Base-by-base conservation (phyloP, 75 land plant genomes). In the Isoetes taiwanensis region DNA sequence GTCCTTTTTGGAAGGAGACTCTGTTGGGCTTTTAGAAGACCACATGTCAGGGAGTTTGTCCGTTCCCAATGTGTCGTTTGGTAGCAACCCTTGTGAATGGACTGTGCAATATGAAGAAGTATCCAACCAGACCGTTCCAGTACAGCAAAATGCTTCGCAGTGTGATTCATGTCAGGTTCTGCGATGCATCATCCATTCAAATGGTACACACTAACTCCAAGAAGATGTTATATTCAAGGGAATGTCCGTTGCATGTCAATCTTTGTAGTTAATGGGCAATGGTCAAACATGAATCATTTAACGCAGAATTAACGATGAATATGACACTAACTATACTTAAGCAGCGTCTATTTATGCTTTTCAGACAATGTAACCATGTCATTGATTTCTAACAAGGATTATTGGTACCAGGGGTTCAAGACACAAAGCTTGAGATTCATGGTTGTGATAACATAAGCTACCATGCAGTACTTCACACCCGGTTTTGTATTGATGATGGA, bases 341-440 rank as follows among this genome's bases (percentile, higher is more conserved):
- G 42, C 24, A 58, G 61, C 26, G 52, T 26, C 28, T 21, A 30
- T 0, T 21, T 17, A 8, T 37, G 19, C 27, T 17, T 8, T 52
- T 19, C 4, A 28, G 6, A 52, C 30, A 21, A 19, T 1, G 2
- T 5, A 55, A 9, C 30, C 4, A 3, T 19, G 14, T 32, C 16
- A 2, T 23, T 25, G 3, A 12, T 28, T 11, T 52, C 35, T 64
- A 35, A 35, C 17, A 64, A 20, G 65, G 21, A 9, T 28, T 60
- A 20, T 65, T 16, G 19, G 14, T 52, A 23, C 34, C 48, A 67
- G 83, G 83, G 19, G 56, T 74, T 58, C 75, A 55, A 58, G 66
- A 54, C 54, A 75, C 69, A 66, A 80, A 74, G 65, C 81, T 84
- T 52, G 80, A 77, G 72, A 75, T 84, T 57, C 88, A 84, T 67